A percentile compares a stretch with the other conserved stretches of the same genome.
phyloP scores from a whole-genome alignment of 108 stramenopile species.

The Pseudonitzschia pungens region DNA sequence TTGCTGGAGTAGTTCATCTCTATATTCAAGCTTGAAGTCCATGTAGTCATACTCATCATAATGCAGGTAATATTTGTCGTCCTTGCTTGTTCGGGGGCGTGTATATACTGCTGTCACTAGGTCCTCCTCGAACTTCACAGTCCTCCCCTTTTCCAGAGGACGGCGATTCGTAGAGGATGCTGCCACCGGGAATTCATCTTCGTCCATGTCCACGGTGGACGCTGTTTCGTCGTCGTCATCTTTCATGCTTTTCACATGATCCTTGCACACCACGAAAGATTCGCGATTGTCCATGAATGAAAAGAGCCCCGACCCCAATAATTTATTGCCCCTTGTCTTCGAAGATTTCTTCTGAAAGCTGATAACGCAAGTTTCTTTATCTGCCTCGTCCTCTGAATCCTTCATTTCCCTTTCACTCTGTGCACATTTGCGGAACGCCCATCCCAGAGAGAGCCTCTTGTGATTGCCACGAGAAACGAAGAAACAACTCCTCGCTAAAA shows the following conservation, averaged over 20 bases:
- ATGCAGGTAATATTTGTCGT: conserved; percentile 35
- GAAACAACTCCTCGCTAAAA: background rate
- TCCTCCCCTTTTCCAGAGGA: background rate
- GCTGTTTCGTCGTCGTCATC: conserved; percentile 8
- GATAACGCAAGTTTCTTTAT: background rate
- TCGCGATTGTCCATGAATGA: background rate
- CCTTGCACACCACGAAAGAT: background rate
- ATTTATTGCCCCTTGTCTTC: conserved; percentile 2
- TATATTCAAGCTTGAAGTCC: conserved; percentile 31
- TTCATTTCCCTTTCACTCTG: background rate
- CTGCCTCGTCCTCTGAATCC: background rate
- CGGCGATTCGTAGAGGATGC: background rate
- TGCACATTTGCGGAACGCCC: background rate
- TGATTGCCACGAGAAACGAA: background rate
- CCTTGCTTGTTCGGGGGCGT: conserved; percentile 7
- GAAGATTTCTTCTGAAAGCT: background rate
- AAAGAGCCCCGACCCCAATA: conserved; percentile 2
- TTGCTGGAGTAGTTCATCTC: conserved; percentile 11
- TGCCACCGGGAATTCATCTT: conserved; percentile 9
- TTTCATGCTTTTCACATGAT: background rate
- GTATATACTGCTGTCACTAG: conserved; percentile 23
- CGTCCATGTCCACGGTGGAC: conserved; percentile 13
- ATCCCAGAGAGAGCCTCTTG: background rate
- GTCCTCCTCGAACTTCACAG: conserved; percentile 19
- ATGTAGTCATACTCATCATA: conserved; percentile 29